These are phyloP conservation scores for Favolaschia claudopus DNA, from an alignment of 768 basidiomycete genomes.

Conservation along the genomic window DNA sequence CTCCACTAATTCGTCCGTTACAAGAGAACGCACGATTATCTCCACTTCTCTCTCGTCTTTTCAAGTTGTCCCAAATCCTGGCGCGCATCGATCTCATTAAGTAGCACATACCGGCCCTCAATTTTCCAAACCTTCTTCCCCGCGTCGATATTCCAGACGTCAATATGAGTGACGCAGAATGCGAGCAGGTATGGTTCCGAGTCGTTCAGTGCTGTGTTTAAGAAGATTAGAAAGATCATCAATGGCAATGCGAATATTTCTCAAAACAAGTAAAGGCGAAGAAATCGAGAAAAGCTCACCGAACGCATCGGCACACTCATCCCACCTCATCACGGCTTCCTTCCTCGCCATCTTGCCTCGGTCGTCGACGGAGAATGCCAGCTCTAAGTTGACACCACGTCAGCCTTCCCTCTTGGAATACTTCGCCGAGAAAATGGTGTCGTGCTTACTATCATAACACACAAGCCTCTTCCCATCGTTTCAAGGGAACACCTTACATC, in stretches of 20 bases:
- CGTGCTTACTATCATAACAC: constrained; percentile 75
- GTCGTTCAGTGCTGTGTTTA: constrained; percentile 66
- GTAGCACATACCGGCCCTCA: constrained; percentile 45
- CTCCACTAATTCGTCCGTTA: too few relatives aligned
- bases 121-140: constrained; percentile 77
- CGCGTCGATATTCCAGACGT: constrained; percentile 77
- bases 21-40: too few relatives aligned
- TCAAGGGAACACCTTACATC: too few relatives aligned
- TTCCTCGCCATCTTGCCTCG: constrained; percentile 72
- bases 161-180: constrained; percentile 78
- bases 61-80: too few relatives aligned
- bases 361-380: constrained; percentile 83
- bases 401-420: too few relatives aligned
- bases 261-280: not conserved
- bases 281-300: constrained; percentile 51
- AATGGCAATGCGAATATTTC: too few relatives aligned
- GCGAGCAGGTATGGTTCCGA: constrained; percentile 83
- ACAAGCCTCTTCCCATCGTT: too few relatives aligned
- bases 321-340: constrained; percentile 79
- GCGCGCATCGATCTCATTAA: too few relatives aligned
- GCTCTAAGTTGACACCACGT: too few relatives aligned
- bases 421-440: not conserved
- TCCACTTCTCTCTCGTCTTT: too few relatives aligned
- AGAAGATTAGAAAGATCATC: too few relatives aligned
- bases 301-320: constrained; percentile 72